Evolutionary conservation across 495 filamentous ascomycete species (phyloP).

Genomic region (Wilcoxina mikolae): DNA sequence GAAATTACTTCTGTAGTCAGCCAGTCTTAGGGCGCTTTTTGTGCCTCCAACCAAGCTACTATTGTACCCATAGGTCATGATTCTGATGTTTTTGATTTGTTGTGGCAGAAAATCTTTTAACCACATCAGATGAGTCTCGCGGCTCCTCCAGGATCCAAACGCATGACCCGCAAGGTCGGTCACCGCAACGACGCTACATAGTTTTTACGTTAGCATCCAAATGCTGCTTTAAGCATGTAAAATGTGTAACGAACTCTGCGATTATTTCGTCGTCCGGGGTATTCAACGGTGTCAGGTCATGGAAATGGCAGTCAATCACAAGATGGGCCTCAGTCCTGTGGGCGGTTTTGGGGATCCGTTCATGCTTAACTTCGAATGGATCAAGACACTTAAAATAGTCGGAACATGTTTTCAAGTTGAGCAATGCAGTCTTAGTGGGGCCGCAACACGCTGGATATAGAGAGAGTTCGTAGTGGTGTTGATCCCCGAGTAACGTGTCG

Average conservation of each 20-base stretch:
- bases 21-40: conserved; percentile 12
- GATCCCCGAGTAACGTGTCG: neutral
- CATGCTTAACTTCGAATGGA: neutral
- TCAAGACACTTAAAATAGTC: neutral
- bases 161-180: conserved; percentile 25
- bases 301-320: conserved; percentile 6
- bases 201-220: neutral
- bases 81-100: conserved; percentile 20
- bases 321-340: neutral
- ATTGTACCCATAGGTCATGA: conserved; percentile 30
- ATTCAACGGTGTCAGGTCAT: conserved; percentile 8
- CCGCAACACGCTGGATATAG: conserved; percentile 10
- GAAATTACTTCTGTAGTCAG: conserved; percentile 25
- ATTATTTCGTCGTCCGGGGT: neutral
- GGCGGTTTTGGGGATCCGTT: neutral
- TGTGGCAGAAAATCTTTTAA: conserved; percentile 28
- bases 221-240: neutral
- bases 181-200: conserved; percentile 27
- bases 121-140: conserved; percentile 26
- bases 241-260: conserved; percentile 5
- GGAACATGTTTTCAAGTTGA: neutral
- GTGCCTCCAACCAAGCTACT: conserved; percentile 13
- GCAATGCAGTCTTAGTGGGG: conserved; percentile 6
- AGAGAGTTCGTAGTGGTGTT: neutral
- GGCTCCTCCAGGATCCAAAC: conserved; percentile 28